A percentile compares a stretch with the other conserved stretches of the same genome.
phyloP scores from a whole-genome alignment of 2,329 filamentous ascomycete species.

The Plenodomus lindquistii region DNA sequence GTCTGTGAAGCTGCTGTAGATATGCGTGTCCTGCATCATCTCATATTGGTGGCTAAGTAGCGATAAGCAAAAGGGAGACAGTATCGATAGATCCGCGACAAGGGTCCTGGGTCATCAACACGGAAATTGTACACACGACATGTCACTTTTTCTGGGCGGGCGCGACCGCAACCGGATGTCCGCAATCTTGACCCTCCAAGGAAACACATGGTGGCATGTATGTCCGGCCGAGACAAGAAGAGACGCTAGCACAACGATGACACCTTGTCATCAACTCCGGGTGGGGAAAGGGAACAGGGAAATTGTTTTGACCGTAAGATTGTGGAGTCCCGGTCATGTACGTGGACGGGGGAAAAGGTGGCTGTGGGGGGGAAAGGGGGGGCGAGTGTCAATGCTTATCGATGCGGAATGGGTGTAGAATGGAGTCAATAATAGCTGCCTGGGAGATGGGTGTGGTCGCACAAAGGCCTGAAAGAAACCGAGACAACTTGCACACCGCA shows the following conservation, averaged over 20 bases:
- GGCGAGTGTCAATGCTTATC: constrained; percentile 17
- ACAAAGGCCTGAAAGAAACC: constrained; percentile 12
- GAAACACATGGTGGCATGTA: constrained; percentile 4
- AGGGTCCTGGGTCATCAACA: constrained; percentile 6
- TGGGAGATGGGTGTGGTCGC: constrained; percentile 11
- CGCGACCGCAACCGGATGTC: neutral
- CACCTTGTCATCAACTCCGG: constrained; percentile 2
- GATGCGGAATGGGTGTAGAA: constrained; percentile 13
- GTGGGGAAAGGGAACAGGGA: constrained; percentile 4
- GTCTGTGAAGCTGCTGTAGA: too few species aligned
- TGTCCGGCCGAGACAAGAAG: constrained; percentile 1
- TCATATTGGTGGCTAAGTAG: constrained; percentile 8
- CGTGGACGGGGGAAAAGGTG: constrained; percentile 10
- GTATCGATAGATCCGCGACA: constrained; percentile 15
- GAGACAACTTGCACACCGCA: constrained; percentile 15
- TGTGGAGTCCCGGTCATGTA: constrained; percentile 8
- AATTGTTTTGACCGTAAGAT: neutral
- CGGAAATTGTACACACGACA: constrained; percentile 11
- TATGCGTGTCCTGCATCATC: too few species aligned
- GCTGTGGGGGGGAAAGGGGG: constrained; percentile 2
- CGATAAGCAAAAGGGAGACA: constrained; percentile 9
- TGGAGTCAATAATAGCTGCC: constrained; percentile 18
- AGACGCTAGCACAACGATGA: neutral
- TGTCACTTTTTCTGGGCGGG: neutral
- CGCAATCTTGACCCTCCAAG: neutral